phyloP scores from a whole-genome alignment of 1,284 basidiomycete species.

The Papiliotrema nemorosa region DNA sequence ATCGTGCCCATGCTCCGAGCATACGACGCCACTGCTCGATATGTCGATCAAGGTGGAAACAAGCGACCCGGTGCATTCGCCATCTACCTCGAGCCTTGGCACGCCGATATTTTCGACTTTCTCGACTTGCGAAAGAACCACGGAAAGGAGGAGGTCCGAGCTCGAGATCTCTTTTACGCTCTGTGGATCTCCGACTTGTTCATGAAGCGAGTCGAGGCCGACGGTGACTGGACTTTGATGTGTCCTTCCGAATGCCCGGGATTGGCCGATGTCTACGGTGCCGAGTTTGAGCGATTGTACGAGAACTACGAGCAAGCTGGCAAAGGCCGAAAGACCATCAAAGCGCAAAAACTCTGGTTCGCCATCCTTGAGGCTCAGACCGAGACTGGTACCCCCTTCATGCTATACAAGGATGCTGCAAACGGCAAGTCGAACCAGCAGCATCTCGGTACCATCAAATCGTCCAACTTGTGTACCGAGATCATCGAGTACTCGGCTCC shows the following conservation, averaged over 20 bases:
- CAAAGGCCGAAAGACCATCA: conserved; percentile 76
- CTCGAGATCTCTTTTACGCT: conserved; percentile 96
- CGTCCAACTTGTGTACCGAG: conserved; percentile 97
- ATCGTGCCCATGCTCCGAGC: conserved; percentile 99
- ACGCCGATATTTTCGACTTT: conserved; percentile 96
- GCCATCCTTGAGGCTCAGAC: conserved; percentile 95
- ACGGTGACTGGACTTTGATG: conserved; percentile 93
- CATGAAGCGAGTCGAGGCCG: conserved; percentile 88
- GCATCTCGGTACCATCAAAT: conserved; percentile 99
- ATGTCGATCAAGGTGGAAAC: conserved; percentile 99
- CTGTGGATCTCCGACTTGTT: conserved; percentile 98
- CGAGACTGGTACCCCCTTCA: conserved; percentile 97
- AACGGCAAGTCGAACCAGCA: conserved; percentile 97
- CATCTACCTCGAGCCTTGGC: conserved; percentile 97
- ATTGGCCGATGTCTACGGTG: conserved; percentile 84
- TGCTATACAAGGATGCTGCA: conserved; percentile 92
- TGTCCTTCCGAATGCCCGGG: conserved; percentile 95
- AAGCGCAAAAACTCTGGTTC: conserved; percentile 99
- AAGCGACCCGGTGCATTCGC: conserved; percentile 99
- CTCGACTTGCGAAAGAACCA: conserved; percentile 98
- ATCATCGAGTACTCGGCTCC: conserved; percentile 98
- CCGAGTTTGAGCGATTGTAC: conserved; percentile 88
- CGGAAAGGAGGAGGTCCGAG: conserved; percentile 96
- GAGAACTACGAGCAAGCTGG: conserved; percentile 88
- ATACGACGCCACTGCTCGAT: conserved; percentile 96